phyloP scores from a whole-genome alignment of 176 grass and related monocot genomes.

The Typha latifolia region DNA sequence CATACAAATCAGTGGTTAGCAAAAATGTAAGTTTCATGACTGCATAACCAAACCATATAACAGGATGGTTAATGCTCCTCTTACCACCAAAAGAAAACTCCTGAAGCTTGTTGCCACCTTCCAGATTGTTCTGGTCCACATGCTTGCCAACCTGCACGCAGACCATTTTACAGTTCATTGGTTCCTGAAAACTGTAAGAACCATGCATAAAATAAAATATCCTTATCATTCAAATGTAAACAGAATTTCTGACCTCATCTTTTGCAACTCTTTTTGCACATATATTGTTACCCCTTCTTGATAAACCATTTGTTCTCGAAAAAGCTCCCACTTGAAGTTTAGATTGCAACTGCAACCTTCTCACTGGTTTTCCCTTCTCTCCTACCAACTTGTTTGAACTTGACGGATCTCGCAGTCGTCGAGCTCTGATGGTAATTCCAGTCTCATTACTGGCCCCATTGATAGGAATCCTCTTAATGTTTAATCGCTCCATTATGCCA shows the following conservation, averaged over 20 bases:
- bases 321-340: conserved; percentile 6
- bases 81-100: conserved; percentile 42
- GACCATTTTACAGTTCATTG: not conserved
- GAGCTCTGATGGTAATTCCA: conserved; percentile 25
- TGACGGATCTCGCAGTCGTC: not conserved
- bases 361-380: conserved; percentile 22
- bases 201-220: not conserved
- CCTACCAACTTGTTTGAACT: conserved; percentile 11
- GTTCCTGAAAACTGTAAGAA: not conserved
- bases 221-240: not conserved
- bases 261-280: conserved; percentile 1
- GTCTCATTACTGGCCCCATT: conserved; percentile 15
- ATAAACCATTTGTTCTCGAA: conserved; percentile 18
- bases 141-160: conserved; percentile 38
- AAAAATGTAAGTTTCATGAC: not conserved
- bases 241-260: conserved; percentile 24
- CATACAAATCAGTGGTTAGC: not conserved
- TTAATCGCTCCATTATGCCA: too few species aligned
- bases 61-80: conserved; percentile 1
- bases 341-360: conserved; percentile 36
- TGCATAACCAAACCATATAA: conserved; percentile 11
- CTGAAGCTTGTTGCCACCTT: conserved; percentile 20
- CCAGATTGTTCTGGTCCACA: conserved; percentile 12
- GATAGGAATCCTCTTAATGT: conserved; percentile 1
- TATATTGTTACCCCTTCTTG: conserved; percentile 14